Evolutionary conservation across 441 rosid genomes (phyloP), one percentile per base, ranked within the genome.

Genomic region (Pelargonium myrrhifolium): DNA sequence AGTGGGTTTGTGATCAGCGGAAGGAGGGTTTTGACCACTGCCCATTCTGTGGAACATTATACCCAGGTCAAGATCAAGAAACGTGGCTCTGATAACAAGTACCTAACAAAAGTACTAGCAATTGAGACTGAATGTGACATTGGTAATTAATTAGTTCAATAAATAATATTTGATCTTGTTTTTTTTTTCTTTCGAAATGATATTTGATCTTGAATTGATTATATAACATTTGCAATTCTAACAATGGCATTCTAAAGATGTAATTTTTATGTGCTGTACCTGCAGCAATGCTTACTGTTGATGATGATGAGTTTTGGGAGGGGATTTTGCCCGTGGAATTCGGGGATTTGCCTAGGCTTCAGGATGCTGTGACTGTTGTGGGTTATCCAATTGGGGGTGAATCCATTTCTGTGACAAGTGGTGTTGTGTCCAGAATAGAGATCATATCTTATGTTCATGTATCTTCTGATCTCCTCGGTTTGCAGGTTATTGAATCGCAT

Each of bases 331-430:
- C n/a, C n/a, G n/a, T n/a, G n/a, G n/a, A n/a, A n/a, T n/a, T n/a
- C 76, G 97, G 98, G n/a, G 86, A 83, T 62, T 80, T 92, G 78
- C 98, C 97, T 56, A 88, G 96, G 9, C 90, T 90, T 78, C 98
- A 90, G 78, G 96, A 93, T 81, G 98, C 94, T 65, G 98, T 93
- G 6, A 89, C 97, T 68, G 96, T 90, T 68, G 98, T n/a, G n/a
- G n/a, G n/a, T n/a, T 93, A 93, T 60, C 97, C 98, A 1, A 83
- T 93, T 71, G 98, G 97, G 51, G 95, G 98, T 18, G 98, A 93
- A n/a, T n/a, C n/a, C n/a, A n/a, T n/a, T n/a, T n/a, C n/a, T n/a
- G n/a, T n/a, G n/a, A n/a, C n/a, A n/a, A n/a, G n/a, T n/a, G 69
- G 98, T 35, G 97, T 93, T 75, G 97, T 93, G 21, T 90, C 97